These are phyloP conservation scores for Gossypium ekmanianum DNA, from an alignment of 345 rosid genomes.

Conservation along the genomic window DNA sequence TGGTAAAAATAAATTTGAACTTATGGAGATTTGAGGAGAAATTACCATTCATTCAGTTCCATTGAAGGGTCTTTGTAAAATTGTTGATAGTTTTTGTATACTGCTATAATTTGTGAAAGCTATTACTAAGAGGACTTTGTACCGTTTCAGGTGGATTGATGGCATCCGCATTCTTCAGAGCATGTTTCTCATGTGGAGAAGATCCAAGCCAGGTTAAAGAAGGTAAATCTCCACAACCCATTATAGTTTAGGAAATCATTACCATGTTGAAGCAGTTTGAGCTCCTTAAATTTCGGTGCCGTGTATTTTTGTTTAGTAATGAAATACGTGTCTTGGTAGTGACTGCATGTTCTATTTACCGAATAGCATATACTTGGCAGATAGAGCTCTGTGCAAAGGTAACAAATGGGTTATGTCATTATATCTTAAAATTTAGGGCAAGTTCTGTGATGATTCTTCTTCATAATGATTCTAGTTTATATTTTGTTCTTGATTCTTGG, in stretches of 20 bases:
- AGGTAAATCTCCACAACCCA: conserved; percentile 37
- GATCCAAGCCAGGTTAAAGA: conserved; percentile 66
- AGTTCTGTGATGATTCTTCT: background rate
- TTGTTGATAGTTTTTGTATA: conserved; percentile 9
- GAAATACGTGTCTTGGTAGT: background rate
- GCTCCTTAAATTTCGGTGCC: background rate
- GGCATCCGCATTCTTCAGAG: conserved; percentile 52
- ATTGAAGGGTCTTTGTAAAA: background rate
- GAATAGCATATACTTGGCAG: background rate
- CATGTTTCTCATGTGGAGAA: conserved; percentile 87
- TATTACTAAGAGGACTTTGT: conserved; percentile 8
- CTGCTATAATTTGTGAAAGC: background rate
- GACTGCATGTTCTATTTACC: background rate
- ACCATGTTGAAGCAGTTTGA: background rate
- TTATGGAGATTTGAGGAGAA: background rate
- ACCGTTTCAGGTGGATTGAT: conserved; percentile 46
- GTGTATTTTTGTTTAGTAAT: background rate
- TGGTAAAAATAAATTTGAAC: background rate
- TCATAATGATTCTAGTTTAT: background rate
- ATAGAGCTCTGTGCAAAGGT: background rate
- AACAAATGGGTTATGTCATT: background rate
- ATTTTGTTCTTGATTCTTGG: background rate
- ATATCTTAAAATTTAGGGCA: background rate
- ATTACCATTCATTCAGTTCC: background rate
- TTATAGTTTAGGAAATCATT: background rate